Base-by-base conservation (phyloP, 345 rosid genomes). In the Eucalyptus marginata region DNA sequence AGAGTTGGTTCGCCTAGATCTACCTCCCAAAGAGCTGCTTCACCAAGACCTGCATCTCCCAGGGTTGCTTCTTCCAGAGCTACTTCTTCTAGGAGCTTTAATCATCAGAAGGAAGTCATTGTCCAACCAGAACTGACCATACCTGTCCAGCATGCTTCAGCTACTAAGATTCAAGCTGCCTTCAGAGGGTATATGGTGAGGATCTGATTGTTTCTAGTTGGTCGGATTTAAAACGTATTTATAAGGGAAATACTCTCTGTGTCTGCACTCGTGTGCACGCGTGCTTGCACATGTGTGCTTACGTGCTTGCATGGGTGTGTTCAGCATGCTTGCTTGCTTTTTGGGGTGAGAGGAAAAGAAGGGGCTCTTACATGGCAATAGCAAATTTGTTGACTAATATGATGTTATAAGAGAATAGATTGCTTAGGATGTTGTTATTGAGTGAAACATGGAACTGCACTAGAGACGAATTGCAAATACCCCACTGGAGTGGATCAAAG, bases 151-250 rank as follows among this genome's bases (percentile, higher is more conserved):
- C 88, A 94, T 90, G 97, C 93, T 89, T 93, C 94, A 7, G 99
- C 99, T 86, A 93, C 93, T 31, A 97, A 94, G 94, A 96, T 98
- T 89, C 99, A 98, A 93, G 96, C 99, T 89, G 94, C 94, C 88
- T 97, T 94, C 68, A 94, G 97, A 93, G 99, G 99, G 88, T 96
- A 93, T 89, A 93, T 92, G 96, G 99, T 97, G 94, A 94, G 93
- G 81, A 90, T 91, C 88, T 88, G 87, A 87, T 88, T 76, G 84
- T 84, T 83, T 54, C 59, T 87, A 36, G 49, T 54, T 62, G 46
- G 33, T 16, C 25, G 66, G 46, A 62, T 47, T 66, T 20, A 59
- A 58, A 62, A 40, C 16, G n/a, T 87, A 58, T 24, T 40, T 76
- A 76, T 76, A 29, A 50, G 54, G 56, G 50, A 14, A 81, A 81